These are phyloP conservation scores for Coniochaeta hoffmannii DNA, from an alignment of 2,329 filamentous ascomycete genomes.

Conservation along the genomic window DNA sequence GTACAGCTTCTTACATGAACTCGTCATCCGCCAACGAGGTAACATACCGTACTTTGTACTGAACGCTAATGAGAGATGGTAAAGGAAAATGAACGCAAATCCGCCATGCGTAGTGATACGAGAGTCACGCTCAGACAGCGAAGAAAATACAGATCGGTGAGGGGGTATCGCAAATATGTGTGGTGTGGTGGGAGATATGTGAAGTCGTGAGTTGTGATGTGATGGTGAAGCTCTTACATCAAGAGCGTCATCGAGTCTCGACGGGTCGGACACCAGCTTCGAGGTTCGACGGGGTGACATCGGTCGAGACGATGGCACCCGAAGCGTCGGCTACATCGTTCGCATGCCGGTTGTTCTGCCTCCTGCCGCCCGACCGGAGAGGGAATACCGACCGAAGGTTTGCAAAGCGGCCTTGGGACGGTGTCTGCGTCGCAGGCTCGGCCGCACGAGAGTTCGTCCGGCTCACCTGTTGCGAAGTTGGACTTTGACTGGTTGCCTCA, in stretches of 20 bases:
- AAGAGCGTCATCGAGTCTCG: neutral
- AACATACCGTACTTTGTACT: neutral
- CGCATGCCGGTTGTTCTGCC: constrained; percentile 13
- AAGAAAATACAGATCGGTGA: constrained; percentile 1
- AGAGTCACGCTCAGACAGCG: neutral
- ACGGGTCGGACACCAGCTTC: constrained; percentile 23
- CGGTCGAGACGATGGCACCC: constrained; percentile 13
- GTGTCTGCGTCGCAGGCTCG: neutral
- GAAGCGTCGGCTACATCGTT: constrained; percentile 11
- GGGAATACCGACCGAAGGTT: constrained; percentile 8
- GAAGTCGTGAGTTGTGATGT: neutral
- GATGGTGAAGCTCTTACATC: neutral
- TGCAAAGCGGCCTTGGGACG: constrained; percentile 4
- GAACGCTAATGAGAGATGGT: neutral
- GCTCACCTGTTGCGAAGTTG: neutral
- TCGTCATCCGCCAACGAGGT: neutral
- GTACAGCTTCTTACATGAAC: neutral
- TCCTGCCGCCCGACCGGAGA: constrained; percentile 12
- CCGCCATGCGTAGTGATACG: neutral
- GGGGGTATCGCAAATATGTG: neutral
- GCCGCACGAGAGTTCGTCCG: neutral
- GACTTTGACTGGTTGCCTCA: neutral
- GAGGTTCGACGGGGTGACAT: constrained; percentile 23
- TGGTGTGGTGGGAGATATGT: neutral
- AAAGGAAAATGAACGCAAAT: constrained; percentile 10